Conservation (phyloP, 768 basidiomycete genomes). For the Tricholoma sp. region DNA sequence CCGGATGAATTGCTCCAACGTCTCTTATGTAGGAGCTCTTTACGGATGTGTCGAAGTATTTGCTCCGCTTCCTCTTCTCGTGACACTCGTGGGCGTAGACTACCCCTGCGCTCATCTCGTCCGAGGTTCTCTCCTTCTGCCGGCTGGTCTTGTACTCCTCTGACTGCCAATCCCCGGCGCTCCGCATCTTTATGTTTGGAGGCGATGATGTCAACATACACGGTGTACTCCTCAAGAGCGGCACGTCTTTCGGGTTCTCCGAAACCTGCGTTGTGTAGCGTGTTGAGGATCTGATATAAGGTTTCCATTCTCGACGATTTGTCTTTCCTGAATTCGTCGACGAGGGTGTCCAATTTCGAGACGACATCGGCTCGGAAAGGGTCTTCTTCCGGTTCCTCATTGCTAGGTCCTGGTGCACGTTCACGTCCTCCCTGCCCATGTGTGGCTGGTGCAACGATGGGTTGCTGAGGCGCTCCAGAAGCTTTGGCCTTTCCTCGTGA, state of each 20-base stretch:
- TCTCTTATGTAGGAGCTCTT: neutral
- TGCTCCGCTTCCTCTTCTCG: neutral
- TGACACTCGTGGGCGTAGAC: neutral
- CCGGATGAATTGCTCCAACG: neutral
- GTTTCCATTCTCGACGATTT: neutral
- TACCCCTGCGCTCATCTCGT: neutral
- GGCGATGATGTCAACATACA: neutral
- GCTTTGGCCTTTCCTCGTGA: too few species aligned
- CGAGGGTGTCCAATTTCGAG: neutral
- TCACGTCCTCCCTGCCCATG: too few species aligned
- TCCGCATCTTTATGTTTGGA: neutral
- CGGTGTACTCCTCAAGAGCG: neutral
- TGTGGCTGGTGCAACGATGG: neutral
- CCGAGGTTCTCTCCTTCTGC: neutral
- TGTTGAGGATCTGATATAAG: neutral
- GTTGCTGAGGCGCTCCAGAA: neutral
- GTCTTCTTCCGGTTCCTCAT: neutral
- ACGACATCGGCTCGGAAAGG: neutral
- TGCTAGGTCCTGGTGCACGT: too few species aligned
- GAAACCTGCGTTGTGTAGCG: neutral
- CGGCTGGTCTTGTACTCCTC: neutral
- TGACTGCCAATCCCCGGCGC: neutral
- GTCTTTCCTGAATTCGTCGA: neutral
- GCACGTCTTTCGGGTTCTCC: neutral
- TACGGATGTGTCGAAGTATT: neutral